A percentile compares a stretch with the other conserved stretches of the same genome.
Conservation (phyloP, 305 asterid species). For the Fraxinus sp. region DNA sequence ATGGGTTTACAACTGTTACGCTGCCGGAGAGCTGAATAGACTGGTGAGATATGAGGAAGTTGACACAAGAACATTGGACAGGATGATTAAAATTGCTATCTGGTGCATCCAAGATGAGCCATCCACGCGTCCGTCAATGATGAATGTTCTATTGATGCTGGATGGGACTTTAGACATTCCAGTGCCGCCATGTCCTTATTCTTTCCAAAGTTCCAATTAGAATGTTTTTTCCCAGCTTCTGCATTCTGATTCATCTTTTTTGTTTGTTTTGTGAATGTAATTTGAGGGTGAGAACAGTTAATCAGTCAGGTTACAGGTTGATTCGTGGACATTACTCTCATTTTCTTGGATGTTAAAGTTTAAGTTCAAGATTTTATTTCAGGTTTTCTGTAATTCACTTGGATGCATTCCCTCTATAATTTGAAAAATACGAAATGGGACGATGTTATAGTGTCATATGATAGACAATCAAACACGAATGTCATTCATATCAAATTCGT, state of each 20-base stretch:
- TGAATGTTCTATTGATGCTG: slow-evolving; percentile 44
- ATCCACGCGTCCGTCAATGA: slow-evolving; percentile 52
- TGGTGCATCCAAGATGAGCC: slow-evolving; percentile 41
- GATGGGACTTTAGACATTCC: slow-evolving; percentile 56
- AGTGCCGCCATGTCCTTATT: slow-evolving; percentile 43
- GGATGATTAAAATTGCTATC: slow-evolving; percentile 34
- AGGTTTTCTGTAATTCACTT: neutral
- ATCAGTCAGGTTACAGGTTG: neutral
- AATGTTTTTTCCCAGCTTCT: neutral
- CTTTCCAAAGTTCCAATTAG: slow-evolving; percentile 31
- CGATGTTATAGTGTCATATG: neutral
- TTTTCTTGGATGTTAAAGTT: neutral
- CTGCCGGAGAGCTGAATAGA: slow-evolving; percentile 23
- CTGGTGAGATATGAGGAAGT: slow-evolving; percentile 28
- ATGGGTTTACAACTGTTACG: slow-evolving; percentile 38
- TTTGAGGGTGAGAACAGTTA: neutral
- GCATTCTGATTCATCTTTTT: neutral
- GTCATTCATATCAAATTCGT: no score
- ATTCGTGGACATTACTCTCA: neutral
- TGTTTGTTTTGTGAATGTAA: neutral
- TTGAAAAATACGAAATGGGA: neutral
- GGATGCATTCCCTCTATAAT: no score
- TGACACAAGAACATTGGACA: slow-evolving; percentile 21
- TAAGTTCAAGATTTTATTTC: no score
- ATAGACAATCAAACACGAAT: no score